phyloP scores from a whole-genome alignment of 2,329 filamentous ascomycete species.

The Fusarium pseudonygamai region DNA sequence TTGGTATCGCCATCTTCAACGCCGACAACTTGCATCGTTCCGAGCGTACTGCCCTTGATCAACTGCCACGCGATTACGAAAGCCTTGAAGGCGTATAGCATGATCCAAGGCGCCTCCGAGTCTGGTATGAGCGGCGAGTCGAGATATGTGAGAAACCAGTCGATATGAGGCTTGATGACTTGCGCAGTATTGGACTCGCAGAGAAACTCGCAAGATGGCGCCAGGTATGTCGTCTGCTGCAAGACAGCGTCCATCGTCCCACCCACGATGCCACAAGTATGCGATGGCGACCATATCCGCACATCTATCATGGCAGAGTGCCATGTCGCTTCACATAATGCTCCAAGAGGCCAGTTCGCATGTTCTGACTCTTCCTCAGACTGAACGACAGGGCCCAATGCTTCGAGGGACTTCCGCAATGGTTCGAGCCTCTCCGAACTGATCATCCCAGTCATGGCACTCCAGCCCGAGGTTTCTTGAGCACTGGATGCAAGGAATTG shows the following conservation, averaged over 20 bases:
- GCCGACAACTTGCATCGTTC: slow-evolving; percentile 41
- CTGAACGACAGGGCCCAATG: slow-evolving; percentile 38
- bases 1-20: slow-evolving; percentile 3
- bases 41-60: slow-evolving; percentile 42
- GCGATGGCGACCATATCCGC: slow-evolving; percentile 53
- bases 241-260: slow-evolving; percentile 49
- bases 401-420: slow-evolving; percentile 44
- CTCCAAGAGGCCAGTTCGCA: background rate
- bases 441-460: no score
- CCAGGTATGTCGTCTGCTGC: background rate
- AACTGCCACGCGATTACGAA: slow-evolving; percentile 54
- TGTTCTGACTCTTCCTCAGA: background rate
- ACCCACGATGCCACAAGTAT: slow-evolving; percentile 51
- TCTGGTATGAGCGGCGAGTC: slow-evolving; percentile 37
- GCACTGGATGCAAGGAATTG: no score
- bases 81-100: slow-evolving; percentile 52
- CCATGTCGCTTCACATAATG: slow-evolving; percentile 50
- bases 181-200: background rate
- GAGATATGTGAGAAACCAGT: slow-evolving; percentile 52
- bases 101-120: slow-evolving; percentile 51
- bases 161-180: slow-evolving; percentile 49
- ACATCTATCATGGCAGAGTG: slow-evolving; percentile 54
- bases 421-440: no score
- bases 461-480: no score
- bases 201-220: no score